Conservation (phyloP, 148 eudicot species). For the Camellia japonica region DNA sequence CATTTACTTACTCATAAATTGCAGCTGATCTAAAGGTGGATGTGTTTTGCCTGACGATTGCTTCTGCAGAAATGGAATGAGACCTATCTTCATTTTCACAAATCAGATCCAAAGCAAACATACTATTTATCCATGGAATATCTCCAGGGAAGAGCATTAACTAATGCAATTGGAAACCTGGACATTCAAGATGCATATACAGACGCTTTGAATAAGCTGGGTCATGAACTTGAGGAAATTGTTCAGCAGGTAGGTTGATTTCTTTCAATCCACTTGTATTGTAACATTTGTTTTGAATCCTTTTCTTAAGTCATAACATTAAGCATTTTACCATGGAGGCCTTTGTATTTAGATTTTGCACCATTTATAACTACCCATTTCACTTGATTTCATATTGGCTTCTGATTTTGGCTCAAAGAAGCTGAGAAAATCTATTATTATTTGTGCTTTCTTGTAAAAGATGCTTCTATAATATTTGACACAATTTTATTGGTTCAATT, state of each 20-base stretch:
- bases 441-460: background rate
- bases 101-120: conserved; percentile 89
- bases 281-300: background rate
- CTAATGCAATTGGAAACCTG: conserved; percentile 94
- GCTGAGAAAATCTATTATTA: background rate
- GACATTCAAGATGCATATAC: conserved; percentile 79
- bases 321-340: background rate
- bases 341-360: background rate
- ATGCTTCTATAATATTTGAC: background rate
- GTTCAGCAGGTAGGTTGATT: conserved; percentile 60
- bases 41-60: conserved; percentile 11
- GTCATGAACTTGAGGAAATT: conserved; percentile 89
- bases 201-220: conserved; percentile 78
- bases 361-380: background rate
- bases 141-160: conserved; percentile 94
- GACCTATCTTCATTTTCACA: conserved; percentile 83
- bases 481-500: background rate
- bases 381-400: background rate
- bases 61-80: conserved; percentile 95
- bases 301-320: background rate
- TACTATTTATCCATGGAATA: conserved; percentile 98
- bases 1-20: background rate
- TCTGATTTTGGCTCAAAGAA: conserved; percentile 4
- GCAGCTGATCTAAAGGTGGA: conserved; percentile 16
- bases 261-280: background rate